phyloP scores from a whole-genome alignment of 164 flowering plant species.

The Vitis rotundifolia region DNA sequence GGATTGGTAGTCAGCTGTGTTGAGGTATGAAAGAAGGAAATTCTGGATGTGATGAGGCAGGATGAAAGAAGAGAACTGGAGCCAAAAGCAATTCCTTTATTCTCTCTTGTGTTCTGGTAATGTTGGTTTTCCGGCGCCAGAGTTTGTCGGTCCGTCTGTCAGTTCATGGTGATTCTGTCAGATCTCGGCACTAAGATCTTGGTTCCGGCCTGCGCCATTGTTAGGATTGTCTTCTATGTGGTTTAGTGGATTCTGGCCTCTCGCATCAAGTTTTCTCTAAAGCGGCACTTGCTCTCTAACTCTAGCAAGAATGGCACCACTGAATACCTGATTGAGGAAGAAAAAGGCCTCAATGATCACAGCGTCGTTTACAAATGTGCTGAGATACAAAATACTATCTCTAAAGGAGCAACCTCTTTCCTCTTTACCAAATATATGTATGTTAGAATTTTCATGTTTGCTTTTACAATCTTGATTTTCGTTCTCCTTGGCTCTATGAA shows the following conservation, averaged over 20 bases:
- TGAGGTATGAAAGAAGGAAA: no score
- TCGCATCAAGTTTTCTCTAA: constrained; percentile 45
- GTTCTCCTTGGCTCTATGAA: constrained; percentile 85
- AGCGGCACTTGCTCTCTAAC: constrained; percentile 14
- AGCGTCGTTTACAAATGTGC: constrained; percentile 62
- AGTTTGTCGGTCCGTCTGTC: no score
- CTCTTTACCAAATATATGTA: constrained; percentile 73
- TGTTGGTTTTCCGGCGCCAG: no score
- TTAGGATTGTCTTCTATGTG: constrained; percentile 55
- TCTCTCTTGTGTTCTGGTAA: neutral
- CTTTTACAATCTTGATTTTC: constrained; percentile 72
- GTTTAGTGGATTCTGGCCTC: constrained; percentile 57
- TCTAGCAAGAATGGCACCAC: constrained; percentile 41
- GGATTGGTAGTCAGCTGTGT: no score
- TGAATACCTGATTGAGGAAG: constrained; percentile 66
- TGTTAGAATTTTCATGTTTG: constrained; percentile 80
- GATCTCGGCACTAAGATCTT: constrained; percentile 53
- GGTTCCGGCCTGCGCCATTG: constrained; percentile 57
- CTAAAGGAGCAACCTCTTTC: constrained; percentile 77
- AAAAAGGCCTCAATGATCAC: constrained; percentile 63
- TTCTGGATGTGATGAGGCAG: no score
- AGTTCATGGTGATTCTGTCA: constrained; percentile 46
- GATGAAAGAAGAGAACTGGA: no score
- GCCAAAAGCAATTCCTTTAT: neutral
- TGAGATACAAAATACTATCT: constrained; percentile 65